Evolutionary conservation across 352 stramenopile genomes (phyloP), one percentile per base, ranked within the genome.

Genomic region (Phytophthora boehmeriae): DNA sequence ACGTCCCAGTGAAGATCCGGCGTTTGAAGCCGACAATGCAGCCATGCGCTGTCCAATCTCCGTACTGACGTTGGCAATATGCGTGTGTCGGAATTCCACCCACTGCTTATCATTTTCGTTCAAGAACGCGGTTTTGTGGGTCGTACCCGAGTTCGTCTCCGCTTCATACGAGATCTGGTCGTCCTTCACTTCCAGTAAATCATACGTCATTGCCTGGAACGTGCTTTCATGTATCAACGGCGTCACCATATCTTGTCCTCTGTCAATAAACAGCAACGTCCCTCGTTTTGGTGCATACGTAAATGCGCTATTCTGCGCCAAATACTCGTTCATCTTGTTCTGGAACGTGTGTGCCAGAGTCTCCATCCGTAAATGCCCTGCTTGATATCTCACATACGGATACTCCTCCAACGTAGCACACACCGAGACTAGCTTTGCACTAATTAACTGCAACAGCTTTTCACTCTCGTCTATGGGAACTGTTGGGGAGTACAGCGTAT

Each of bases 171-270:
- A 97, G 56, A 98, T 97, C 54, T 93, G 82, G 55, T 98, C 96
- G 63, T 97, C 96, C 25, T 98, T 75, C n/a, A 99, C 74, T 4
- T 86, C 71, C 5, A 99, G 78, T 22, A 99, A 70, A 60, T 99
- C 96, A 66, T 99, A 96, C 14, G 98, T 92, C 84, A 99, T 95
- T 1, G 96, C 90, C 72, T 99, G 96, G 71, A 99, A 99, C 2
- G 90, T 98, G 73, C 98, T 99, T 66, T 99, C 96, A 71, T 99
- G 97, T 71, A 99, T 97, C 32, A 99, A 75, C 0, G 97, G 97
- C 13, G 96, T 91, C 19, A 99, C 75, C 39, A 90, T 86, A 73
- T 99, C 97, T 60, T 97, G 88, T 3, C 88, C 84, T 46, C 97
- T 82, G 75, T 99, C 97, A 43, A 99, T 75, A 25, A 99, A 84